Base-by-base conservation (phyloP, 257 asterid genomes). In the Eucommia ulmoides region DNA sequence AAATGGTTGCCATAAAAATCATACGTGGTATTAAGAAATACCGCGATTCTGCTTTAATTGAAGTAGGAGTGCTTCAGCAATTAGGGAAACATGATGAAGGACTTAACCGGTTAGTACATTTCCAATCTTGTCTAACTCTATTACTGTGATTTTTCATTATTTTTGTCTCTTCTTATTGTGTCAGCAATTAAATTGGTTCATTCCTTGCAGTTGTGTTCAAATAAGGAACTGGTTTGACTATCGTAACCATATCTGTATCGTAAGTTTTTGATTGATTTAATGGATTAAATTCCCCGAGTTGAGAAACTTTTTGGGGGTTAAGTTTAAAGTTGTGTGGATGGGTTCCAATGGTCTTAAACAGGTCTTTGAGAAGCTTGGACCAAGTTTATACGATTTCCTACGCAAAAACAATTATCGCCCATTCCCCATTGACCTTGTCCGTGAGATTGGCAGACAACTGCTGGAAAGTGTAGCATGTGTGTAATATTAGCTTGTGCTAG, bases 361-460 rank as follows among this genome's bases (percentile, higher is more conserved):
- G 97, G 97, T 88, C 69, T 88, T 79, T 88, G 97, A 88, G 95
- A 88, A 81, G 97, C 97, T 88, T 77, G 97, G 97, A 69, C 95
- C 97, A 75, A 88, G 97, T 74, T 81, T 88, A 81, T 88, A 81
- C 69, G 95, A 88, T 88, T 88, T 88, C 78, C 95, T 84, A 23
- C 93, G 93, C 84, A 88, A 84, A 84, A 88, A 84, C 95, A 84
- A 80, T 81, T 88, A 88, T 74, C 93, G 97, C 67, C 73, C 97
- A 61, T 84, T 88, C 77, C 95, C 97, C 83, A 81, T 88, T 77
- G 95, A 88, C 66, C 81, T 81, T 75, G 97, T 81, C 76, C 94
- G 95, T 64, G 95, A 88, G 84, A 84, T 88, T 84, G 95, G 94
- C 77, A 79, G 95, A 77, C 95, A 84, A 79, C 91, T 88, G 64